phyloP scores from a whole-genome alignment of 2,329 filamentous ascomycete genomes.

The Colletotrichum plurivorum region DNA sequence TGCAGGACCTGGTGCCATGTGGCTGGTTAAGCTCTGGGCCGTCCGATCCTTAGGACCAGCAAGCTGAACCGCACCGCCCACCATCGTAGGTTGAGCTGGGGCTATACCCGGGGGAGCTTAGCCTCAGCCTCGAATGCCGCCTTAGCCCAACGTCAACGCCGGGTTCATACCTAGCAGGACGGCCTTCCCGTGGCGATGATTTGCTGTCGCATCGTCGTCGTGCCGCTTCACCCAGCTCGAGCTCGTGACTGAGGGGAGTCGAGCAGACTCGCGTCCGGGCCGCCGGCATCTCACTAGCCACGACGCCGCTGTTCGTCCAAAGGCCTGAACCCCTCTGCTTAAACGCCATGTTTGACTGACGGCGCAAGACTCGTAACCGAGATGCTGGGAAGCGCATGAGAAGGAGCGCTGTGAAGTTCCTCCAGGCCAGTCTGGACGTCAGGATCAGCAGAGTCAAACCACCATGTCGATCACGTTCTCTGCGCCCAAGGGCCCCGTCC shows the following conservation, averaged over 20 bases:
- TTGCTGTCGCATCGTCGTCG: not conserved
- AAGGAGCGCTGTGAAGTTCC: not conserved
- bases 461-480: not conserved
- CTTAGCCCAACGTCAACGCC: constrained; percentile 11
- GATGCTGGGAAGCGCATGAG: not conserved
- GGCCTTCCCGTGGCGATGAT: not conserved
- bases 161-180: constrained; percentile 17
- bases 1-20: constrained; percentile 21
- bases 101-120: constrained; percentile 11
- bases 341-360: not conserved
- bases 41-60: constrained; percentile 1
- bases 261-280: not conserved
- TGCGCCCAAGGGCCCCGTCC: too few species aligned
- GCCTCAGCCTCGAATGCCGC: constrained; percentile 7
- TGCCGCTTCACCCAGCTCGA: not conserved
- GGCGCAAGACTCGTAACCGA: not conserved
- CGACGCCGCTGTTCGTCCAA: not conserved
- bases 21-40: constrained; percentile 22
- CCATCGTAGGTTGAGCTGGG: constrained; percentile 4
- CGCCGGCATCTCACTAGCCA: not conserved
- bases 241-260: too few species aligned
- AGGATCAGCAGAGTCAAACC: not conserved
- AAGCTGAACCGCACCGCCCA: constrained; percentile 18
- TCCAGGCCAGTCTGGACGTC: not conserved
- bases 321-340: not conserved